A percentile compares a stretch with the other conserved stretches of the same genome.
These are phyloP conservation scores for Annona cherimola DNA, from an alignment of 164 flowering plant species.

Conservation along the genomic window DNA sequence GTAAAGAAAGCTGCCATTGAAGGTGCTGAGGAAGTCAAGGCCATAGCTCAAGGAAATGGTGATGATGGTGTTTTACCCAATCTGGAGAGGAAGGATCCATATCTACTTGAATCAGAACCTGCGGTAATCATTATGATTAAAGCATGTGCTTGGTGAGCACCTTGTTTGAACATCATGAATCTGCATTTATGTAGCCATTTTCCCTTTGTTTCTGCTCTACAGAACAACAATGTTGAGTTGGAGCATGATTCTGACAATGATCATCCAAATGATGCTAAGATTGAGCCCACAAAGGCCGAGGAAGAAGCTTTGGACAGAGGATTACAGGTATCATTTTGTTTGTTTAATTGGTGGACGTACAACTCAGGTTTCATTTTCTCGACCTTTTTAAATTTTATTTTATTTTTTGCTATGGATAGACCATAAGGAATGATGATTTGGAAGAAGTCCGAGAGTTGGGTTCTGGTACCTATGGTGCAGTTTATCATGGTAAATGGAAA, in stretches of 20 bases:
- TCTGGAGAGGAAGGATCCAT: slow-evolving; percentile 24
- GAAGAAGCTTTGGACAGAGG: slow-evolving; percentile 87
- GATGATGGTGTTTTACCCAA: slow-evolving; percentile 14
- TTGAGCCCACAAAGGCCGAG: slow-evolving; percentile 95
- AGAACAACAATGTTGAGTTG: slow-evolving; percentile 46
- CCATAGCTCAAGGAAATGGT: slow-evolving; percentile 30
- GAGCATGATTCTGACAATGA: slow-evolving; percentile 65
- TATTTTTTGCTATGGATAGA: slow-evolving; percentile 32
- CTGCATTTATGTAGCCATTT: background rate
- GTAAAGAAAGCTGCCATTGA: slow-evolving; percentile 53
- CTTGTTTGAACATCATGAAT: background rate
- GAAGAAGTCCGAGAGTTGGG: slow-evolving; percentile 95
- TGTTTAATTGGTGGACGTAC: background rate
- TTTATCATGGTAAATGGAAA: slow-evolving; percentile 96
- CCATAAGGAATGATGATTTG: slow-evolving; percentile 85
- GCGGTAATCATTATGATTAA: slow-evolving; percentile 32
- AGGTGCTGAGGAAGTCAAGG: slow-evolving; percentile 53
- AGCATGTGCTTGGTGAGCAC: background rate
- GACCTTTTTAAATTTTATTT: background rate
- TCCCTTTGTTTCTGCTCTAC: slow-evolving; percentile 4
- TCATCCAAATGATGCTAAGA: slow-evolving; percentile 38
- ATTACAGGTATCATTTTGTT: slow-evolving; percentile 56
- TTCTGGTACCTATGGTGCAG: slow-evolving; percentile 95
- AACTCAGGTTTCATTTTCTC: background rate
- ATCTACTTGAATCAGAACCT: slow-evolving; percentile 33